These are phyloP conservation scores for Nitzschia putrida DNA, from an alignment of 108 stramenopile species.

Conservation along the genomic window DNA sequence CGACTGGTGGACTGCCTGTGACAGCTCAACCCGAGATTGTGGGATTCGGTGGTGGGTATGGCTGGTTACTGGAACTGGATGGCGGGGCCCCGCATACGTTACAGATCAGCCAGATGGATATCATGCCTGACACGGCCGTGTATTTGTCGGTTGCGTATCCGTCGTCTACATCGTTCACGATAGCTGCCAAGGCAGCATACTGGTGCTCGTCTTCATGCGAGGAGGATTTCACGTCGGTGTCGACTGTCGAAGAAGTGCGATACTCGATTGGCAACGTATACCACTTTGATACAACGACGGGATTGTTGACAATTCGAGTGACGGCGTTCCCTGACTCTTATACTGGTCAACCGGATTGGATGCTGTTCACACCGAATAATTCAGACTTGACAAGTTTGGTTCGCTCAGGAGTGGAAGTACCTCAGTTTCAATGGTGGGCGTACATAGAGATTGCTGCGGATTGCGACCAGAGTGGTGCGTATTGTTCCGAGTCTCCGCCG, in stretches of 20 bases:
- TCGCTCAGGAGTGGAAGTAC: not conserved
- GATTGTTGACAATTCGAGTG: not conserved
- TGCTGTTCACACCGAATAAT: not conserved
- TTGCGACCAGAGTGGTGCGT: not conserved
- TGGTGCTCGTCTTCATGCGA: not conserved
- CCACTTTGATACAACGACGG: conserved; percentile 2
- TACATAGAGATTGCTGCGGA: not conserved
- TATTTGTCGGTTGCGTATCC: not conserved
- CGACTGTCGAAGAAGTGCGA: not conserved
- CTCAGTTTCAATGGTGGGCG: not conserved
- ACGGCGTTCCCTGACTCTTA: not conserved
- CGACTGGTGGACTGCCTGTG: conserved; percentile 20
- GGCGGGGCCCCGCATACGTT: conserved; percentile 30
- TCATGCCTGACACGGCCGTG: not conserved
- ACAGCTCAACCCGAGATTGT: conserved; percentile 43
- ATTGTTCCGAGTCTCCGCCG: not conserved
- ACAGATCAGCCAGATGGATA: not conserved
- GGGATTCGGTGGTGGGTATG: conserved; percentile 39
- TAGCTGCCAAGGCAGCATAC: not conserved
- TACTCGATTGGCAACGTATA: not conserved
- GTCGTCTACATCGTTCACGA: not conserved
- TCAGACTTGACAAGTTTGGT: not conserved
- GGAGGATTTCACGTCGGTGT: not conserved
- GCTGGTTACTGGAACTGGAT: conserved; percentile 33
- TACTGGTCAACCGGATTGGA: not conserved